Evolutionary conservation across 306 rosid species (phyloP).

Genomic region (Gastrolobium villosum): DNA sequence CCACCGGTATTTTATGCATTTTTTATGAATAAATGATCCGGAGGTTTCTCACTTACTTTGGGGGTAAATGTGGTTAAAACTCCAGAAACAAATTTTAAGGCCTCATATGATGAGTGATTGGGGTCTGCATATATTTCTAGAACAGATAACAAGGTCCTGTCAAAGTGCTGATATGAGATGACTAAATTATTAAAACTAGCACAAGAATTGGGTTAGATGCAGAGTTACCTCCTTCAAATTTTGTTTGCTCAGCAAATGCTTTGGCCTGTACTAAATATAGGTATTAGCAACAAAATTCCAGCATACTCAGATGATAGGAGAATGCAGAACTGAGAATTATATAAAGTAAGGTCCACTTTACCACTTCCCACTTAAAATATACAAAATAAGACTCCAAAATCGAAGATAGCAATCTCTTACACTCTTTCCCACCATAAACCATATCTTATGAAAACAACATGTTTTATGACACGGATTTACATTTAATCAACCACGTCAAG

Average conservation of each 20-base stretch:
- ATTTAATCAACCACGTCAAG: constrained; percentile 19
- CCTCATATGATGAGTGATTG: constrained; percentile 81
- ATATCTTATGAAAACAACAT: constrained; percentile 6
- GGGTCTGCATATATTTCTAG: constrained; percentile 93
- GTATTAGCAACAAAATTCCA: constrained; percentile 37
- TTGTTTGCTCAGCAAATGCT: constrained; percentile 77
- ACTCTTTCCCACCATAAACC: not conserved
- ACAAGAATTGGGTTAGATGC: constrained; percentile 20
- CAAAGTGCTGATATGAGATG: constrained; percentile 43
- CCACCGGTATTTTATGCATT: constrained; percentile 1
- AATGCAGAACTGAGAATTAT: constrained; percentile 4
- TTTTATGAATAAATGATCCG: not conserved
- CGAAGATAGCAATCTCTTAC: not conserved
- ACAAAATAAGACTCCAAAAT: not conserved
- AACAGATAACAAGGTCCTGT: constrained; percentile 49
- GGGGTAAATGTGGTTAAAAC: constrained; percentile 85
- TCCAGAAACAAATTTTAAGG: constrained; percentile 82
- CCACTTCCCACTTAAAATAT: not conserved
- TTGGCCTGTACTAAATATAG: constrained; percentile 65
- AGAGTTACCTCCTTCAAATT: constrained; percentile 87
- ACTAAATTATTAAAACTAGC: constrained; percentile 27
- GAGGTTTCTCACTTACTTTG: constrained; percentile 60
- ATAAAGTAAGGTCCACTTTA: not conserved
- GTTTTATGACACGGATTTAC: not conserved
- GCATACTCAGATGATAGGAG: constrained; percentile 15